Evolutionary conservation across 805 yeast genomes (phyloP).

Genomic region (Komagataella kurtzmanii): DNA sequence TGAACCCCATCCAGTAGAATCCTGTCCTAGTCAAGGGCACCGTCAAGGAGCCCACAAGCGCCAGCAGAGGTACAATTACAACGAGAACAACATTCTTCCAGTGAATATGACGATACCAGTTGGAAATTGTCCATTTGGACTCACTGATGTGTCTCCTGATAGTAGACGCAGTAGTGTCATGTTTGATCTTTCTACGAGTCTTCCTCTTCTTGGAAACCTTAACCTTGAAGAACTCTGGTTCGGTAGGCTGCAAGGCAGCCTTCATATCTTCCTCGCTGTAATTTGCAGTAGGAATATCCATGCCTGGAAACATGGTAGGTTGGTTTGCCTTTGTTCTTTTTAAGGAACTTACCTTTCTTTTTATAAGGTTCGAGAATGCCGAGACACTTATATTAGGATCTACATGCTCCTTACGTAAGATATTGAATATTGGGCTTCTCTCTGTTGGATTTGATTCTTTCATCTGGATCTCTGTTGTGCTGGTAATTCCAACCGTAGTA

Average conservation of each 20-base stretch:
- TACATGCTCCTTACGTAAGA: neutral
- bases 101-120: slow-evolving; percentile 62
- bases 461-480: neutral
- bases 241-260: neutral
- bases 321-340: neutral
- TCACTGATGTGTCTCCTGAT: slow-evolving; percentile 43
- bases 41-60: slow-evolving; percentile 21
- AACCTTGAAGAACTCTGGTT: neutral
- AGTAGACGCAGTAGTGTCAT: slow-evolving; percentile 8
- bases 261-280: neutral
- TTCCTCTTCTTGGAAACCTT: neutral
- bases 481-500: slow-evolving; percentile 23
- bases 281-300: neutral
- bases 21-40: slow-evolving; percentile 38
- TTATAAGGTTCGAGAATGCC: neutral
- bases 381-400: neutral
- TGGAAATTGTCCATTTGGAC: slow-evolving; percentile 59
- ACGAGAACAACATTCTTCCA: slow-evolving; percentile 58
- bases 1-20: slow-evolving; percentile 32
- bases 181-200: slow-evolving; percentile 12
- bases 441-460: neutral
- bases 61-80: slow-evolving; percentile 39
- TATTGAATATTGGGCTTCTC: neutral
- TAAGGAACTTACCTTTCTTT: neutral
- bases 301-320: neutral